Conservation (phyloP, 768 basidiomycete genomes). For the Thelephora ganbajun region DNA sequence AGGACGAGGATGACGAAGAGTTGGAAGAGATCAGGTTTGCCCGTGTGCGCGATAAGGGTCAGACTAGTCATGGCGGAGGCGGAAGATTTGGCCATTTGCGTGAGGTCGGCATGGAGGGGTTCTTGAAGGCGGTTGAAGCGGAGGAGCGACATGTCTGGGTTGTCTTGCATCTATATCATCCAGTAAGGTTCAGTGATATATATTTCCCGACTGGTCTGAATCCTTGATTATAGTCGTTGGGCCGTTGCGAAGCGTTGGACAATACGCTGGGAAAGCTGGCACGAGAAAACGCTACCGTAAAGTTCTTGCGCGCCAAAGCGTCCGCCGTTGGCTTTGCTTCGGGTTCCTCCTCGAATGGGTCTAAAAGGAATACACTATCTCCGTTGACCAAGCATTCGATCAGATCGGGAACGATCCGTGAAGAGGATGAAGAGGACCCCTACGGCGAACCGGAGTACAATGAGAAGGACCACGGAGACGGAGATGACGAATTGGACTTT, state of each 20-base stretch:
- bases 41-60: background rate
- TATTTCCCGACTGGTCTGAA: background rate
- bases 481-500: slow-evolving; percentile 29
- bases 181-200: slow-evolving; percentile 31
- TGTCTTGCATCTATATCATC: slow-evolving; percentile 74
- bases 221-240: slow-evolving; percentile 38
- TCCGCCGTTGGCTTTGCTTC: slow-evolving; percentile 61
- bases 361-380: background rate
- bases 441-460: slow-evolving; percentile 23
- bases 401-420: slow-evolving; percentile 10
- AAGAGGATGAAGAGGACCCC: slow-evolving; percentile 35
- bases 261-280: slow-evolving; percentile 55
- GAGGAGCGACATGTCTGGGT: slow-evolving; percentile 65
- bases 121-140: slow-evolving; percentile 59
- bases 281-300: slow-evolving; percentile 52
- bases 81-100: slow-evolving; percentile 66
- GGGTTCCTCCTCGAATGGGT: slow-evolving; percentile 8
- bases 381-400: background rate
- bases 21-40: slow-evolving; percentile 12
- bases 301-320: slow-evolving; percentile 76
- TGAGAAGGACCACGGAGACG: slow-evolving; percentile 19
- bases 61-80: slow-evolving; percentile 23
- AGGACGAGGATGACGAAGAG: slow-evolving; percentile 22
- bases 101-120: slow-evolving; percentile 66
- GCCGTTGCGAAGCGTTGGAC: slow-evolving; percentile 61